These are phyloP conservation scores for Botrytis cinerea DNA, from an alignment of 2,329 filamentous ascomycete genomes.

Conservation along the genomic window DNA sequence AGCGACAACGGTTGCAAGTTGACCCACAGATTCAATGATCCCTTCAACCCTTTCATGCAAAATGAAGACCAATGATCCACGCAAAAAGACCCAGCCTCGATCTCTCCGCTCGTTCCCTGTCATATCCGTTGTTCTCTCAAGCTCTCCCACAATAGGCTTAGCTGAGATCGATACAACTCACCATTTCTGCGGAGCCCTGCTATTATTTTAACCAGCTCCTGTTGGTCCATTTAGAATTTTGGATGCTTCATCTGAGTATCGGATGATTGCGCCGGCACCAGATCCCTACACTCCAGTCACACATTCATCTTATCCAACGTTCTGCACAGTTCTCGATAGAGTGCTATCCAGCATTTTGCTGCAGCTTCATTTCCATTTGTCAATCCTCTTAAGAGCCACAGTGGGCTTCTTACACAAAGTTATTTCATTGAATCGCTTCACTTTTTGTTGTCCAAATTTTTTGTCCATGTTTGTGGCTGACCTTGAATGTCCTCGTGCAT, in stretches of 20 bases:
- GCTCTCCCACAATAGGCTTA: slow-evolving; percentile 34
- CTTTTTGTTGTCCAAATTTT: slow-evolving; percentile 32
- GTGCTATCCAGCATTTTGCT: slow-evolving; percentile 34
- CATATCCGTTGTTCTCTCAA: slow-evolving; percentile 27
- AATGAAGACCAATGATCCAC: slow-evolving; percentile 36
- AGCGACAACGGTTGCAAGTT: slow-evolving; percentile 26
- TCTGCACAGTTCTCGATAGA: slow-evolving; percentile 38
- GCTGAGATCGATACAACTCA: slow-evolving; percentile 39
- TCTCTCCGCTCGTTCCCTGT: slow-evolving; percentile 38
- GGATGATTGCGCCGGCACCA: slow-evolving; percentile 41
- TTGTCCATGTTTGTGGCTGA: slow-evolving; percentile 32
- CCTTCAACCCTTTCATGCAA: slow-evolving; percentile 27
- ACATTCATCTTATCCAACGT: slow-evolving; percentile 39
- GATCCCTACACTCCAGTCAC: slow-evolving; percentile 35
- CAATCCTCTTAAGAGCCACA: slow-evolving; percentile 33
- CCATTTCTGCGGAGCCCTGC: slow-evolving; percentile 32
- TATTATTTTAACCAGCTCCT: slow-evolving; percentile 28
- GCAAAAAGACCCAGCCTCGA: slow-evolving; percentile 35
- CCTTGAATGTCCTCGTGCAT: slow-evolving; percentile 27
- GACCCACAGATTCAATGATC: slow-evolving; percentile 31
- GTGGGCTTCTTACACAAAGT: slow-evolving; percentile 30
- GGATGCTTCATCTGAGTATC: slow-evolving; percentile 40
- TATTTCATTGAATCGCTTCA: slow-evolving; percentile 36
- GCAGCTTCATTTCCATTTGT: slow-evolving; percentile 37
- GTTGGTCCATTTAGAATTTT: slow-evolving; percentile 29